phyloP scores from a whole-genome alignment of 2,329 filamentous ascomycete genomes.

The Penicillium sp. region DNA sequence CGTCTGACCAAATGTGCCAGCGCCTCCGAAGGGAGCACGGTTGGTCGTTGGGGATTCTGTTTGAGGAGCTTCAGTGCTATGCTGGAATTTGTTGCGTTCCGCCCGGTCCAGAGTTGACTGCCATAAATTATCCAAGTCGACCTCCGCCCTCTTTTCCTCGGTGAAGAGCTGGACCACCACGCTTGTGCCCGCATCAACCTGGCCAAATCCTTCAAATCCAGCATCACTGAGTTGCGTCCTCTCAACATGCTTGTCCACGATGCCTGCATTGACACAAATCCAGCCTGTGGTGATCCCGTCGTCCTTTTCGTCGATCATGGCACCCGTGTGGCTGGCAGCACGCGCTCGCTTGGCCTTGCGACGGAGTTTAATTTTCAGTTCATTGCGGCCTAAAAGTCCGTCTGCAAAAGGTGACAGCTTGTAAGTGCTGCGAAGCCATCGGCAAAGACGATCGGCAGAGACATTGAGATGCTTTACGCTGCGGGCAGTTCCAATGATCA shows the following conservation, averaged over 20 bases:
- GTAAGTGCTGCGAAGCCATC: slow-evolving; percentile 71
- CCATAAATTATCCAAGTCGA: slow-evolving; percentile 63
- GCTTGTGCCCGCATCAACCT: slow-evolving; percentile 50
- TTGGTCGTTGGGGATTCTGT: slow-evolving; percentile 17
- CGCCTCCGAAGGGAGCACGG: slow-evolving; percentile 16
- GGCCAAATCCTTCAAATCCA: slow-evolving; percentile 69
- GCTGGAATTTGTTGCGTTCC: slow-evolving; percentile 32
- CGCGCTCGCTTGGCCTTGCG: slow-evolving; percentile 76
- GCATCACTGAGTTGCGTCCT: slow-evolving; percentile 25
- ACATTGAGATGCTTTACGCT: slow-evolving; percentile 92
- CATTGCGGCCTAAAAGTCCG: slow-evolving; percentile 80
- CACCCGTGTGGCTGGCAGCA: slow-evolving; percentile 66
- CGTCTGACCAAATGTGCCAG: slow-evolving; percentile 22
- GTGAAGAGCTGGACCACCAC: slow-evolving; percentile 68
- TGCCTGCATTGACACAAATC: slow-evolving; percentile 88
- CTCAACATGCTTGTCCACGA: slow-evolving; percentile 50
- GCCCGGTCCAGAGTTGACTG: slow-evolving; percentile 42
- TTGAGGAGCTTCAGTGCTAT: slow-evolving; percentile 25
- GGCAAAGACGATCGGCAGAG: slow-evolving; percentile 78
- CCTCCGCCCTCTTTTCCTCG: slow-evolving; percentile 61
- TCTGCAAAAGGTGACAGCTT: slow-evolving; percentile 73
- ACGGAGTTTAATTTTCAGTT: slow-evolving; percentile 79
- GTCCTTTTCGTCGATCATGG: slow-evolving; percentile 55
- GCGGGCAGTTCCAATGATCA: slow-evolving; percentile 86
- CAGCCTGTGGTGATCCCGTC: slow-evolving; percentile 89